Base-by-base conservation (phyloP, 805 yeast species). In the Grigorovia humatica region DNA sequence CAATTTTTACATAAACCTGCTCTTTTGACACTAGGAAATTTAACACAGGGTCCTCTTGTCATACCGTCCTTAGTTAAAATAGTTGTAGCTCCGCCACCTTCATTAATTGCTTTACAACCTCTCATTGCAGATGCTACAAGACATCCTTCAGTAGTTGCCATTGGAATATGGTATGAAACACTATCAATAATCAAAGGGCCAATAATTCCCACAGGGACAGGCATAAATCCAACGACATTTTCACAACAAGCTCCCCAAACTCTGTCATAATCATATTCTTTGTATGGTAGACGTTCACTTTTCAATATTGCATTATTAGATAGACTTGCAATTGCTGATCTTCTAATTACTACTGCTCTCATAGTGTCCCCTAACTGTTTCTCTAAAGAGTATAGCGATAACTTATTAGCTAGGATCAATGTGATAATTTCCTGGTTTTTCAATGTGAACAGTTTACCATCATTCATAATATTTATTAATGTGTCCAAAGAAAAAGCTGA, bases 101-200 rank as follows among this genome's bases (percentile, higher is more conserved):
- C 82, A 67, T 93, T 93, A 58, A 93, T 85, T 29, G 98, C 98
- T 67, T 93, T 93, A 74, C 98, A 93, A 58, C 99, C 99, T 71
- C 99, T 85, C 96, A 88, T 91, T 13, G 99, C 85, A 18, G 97
- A 89, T 4, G 99, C 99, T 58, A 93, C 97, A 53, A 93, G 76
- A 71, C 98, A 95, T 50, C 99, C 99, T 73, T 93, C 99, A 40
- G 99, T 93, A 17, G 99, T 93, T 29, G 99, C 99, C 96, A 93
- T 88, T 43, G 99, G 99, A 59, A 93, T 83, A 70, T 89, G 96
- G 67, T 78, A 85, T 47, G 95, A 82, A 57, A 77, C 81, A 49
- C 91, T 95, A 68, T 93, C 98, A 62, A 93, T 87, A 51, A 88
- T 75, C 67, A 93, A 71, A 9, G 99, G 99, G 50, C 99, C 99